Percentiles rank a stretch among this genome's conserved stretches.
These are phyloP conservation scores for Eucalyptus pauciflora DNA, from an alignment of 345 rosid genomes.

Conservation along the genomic window DNA sequence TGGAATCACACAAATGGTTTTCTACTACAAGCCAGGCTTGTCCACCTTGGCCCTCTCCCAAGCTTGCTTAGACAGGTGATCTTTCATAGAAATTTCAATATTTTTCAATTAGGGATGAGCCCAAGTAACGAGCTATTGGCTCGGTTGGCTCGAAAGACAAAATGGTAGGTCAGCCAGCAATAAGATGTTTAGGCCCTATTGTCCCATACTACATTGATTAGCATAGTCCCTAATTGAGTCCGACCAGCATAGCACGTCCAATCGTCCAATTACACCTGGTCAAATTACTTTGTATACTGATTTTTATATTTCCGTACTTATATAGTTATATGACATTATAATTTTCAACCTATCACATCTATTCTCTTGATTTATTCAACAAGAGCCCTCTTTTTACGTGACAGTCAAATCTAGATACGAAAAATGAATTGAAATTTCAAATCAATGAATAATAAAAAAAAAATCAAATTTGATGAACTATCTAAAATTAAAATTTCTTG, in stretches of 20 bases:
- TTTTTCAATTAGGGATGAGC: not conserved
- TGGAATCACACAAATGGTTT: rapidly evolving
- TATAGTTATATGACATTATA: no score
- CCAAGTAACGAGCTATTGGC: no score
- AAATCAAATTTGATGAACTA: not conserved
- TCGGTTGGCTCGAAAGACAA: not conserved
- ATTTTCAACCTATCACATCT: rapidly evolving
- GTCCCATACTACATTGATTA: not conserved
- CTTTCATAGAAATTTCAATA: no score
- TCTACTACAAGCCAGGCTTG: rapidly evolving
- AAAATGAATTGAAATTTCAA: not conserved
- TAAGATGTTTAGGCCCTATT: not conserved
- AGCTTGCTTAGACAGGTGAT: not conserved
- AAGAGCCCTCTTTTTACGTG: rapidly evolving
- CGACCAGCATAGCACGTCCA: rapidly evolving
- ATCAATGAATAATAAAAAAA: rapidly evolving
- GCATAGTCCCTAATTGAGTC: not conserved
- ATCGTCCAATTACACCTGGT: not conserved
- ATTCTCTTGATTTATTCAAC: not conserved
- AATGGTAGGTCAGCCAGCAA: not conserved
- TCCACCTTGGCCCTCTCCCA: rapidly evolving
- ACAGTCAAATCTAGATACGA: rapidly evolving
- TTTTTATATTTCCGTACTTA: not conserved
- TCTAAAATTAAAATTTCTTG: not conserved
- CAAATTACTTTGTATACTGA: not conserved